Conservation (phyloP, 495 filamentous ascomycete species). For the Podospora conica region DNA sequence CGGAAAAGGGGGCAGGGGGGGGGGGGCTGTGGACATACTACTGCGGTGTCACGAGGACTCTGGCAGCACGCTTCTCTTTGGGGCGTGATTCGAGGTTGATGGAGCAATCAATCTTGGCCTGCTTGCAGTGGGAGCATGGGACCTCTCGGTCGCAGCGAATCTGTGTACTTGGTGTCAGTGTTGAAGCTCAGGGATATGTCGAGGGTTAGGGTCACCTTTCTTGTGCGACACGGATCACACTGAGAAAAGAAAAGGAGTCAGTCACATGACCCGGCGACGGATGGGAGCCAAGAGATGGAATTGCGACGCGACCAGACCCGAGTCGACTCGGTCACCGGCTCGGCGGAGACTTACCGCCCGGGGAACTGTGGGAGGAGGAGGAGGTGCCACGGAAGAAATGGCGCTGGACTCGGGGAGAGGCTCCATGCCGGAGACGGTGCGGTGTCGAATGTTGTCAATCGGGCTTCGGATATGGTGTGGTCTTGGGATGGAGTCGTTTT, state of each 20-base stretch:
- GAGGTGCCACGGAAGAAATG: background rate
- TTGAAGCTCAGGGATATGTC: background rate
- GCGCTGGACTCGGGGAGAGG: background rate
- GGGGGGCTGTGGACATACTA: conserved; percentile 9
- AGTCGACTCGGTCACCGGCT: too few relatives aligned
- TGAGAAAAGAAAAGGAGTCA: background rate
- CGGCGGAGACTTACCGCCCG: background rate
- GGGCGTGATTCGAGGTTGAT: conserved; percentile 10
- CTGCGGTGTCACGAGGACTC: conserved; percentile 21
- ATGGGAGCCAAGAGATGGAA: background rate
- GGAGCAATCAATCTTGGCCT: conserved; percentile 21
- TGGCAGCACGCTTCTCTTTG: conserved; percentile 13
- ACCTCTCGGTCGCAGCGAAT: conserved; percentile 48
- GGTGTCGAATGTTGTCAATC: background rate
- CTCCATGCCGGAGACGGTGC: background rate
- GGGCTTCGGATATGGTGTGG: background rate
- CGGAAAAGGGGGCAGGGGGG: background rate
- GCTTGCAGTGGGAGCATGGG: conserved; percentile 18
- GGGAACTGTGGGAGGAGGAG: background rate
- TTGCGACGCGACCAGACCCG: too few relatives aligned
- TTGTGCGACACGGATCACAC: conserved; percentile 21
- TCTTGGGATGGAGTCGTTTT: background rate
- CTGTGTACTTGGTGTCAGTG: conserved; percentile 19
- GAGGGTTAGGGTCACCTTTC: conserved; percentile 7
- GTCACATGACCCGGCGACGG: background rate